These are phyloP conservation scores for Coemansia javaensis DNA, from an alignment of 192 early-diverging fungal species.

Conservation along the genomic window DNA sequence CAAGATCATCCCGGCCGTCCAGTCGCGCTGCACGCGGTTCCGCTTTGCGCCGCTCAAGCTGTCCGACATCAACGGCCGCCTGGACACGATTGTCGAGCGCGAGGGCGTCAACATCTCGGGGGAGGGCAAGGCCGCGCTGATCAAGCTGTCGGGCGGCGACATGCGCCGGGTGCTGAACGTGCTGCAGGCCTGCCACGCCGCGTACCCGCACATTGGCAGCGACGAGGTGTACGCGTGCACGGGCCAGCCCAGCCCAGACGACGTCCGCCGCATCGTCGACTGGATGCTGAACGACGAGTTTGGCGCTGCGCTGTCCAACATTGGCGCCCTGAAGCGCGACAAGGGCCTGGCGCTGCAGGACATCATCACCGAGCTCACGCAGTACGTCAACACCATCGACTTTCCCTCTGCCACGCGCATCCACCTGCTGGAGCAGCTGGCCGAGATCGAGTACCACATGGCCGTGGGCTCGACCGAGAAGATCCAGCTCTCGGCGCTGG, in stretches of 20 bases:
- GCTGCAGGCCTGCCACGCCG: constrained; percentile 87
- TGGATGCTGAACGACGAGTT: constrained; percentile 88
- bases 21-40: constrained; percentile 98
- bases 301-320: constrained; percentile 65
- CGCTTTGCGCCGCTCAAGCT: constrained; percentile 84
- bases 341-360: constrained; percentile 89
- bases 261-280: constrained; percentile 71
- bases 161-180: constrained; percentile 97
- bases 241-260: constrained; percentile 80
- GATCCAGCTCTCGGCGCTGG: constrained; percentile 79
- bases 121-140: constrained; percentile 74
- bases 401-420: constrained; percentile 64
- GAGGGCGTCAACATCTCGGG: constrained; percentile 79
- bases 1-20: constrained; percentile 96
- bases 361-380: constrained; percentile 77
- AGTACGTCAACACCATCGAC: constrained; percentile 62
- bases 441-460: constrained; percentile 84
- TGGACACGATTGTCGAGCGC: constrained; percentile 64
- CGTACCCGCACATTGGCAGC: constrained; percentile 70
- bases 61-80: constrained; percentile 71
- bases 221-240: constrained; percentile 88
- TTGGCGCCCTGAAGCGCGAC: constrained; percentile 68
- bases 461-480: constrained; percentile 78
- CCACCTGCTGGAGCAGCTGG: constrained; percentile 73
- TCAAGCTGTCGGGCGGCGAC: constrained; percentile 86